Evolutionary conservation across 805 yeast species (phyloP), one percentile per base, ranked within the genome.

Genomic region (Ogataea ramenticola): DNA sequence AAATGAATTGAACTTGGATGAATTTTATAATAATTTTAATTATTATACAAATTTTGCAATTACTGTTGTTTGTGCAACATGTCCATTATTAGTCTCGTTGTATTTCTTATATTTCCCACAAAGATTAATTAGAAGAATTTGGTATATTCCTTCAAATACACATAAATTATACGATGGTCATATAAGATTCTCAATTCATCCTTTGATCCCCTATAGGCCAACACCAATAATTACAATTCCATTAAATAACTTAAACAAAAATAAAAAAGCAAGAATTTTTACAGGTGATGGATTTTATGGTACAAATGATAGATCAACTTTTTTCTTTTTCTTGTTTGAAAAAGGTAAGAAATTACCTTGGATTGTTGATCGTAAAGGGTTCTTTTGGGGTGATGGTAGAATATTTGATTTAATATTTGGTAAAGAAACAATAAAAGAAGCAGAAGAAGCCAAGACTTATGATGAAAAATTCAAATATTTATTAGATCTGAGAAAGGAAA

Each of bases 341-440:
- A 62, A 67, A 20, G 73, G 74, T 19, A 62, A 57, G 35, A 64
- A 67, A 46, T 68, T 76, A 34, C 87, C 86, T 21, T 86, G 90
- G 87, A 65, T 83, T 16, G 83, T 86, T 17, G 96, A 87, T 58
- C 71, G 96, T 51, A 81, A 79, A 53, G 96, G 95, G 12, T 87
- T 88, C 70, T 87, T 85, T 66, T 87, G 95, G 95, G 90, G 93
- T 30, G 95, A 87, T 61, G 96, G 95, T 15, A 71, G 96, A 46
- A 83, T 87, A 2, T 83, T 82, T 62, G 96, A 87, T 60, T 74
- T 78, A 42, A 54, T 87, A n/a, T 83, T 87, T 53, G 93, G 95
- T 20, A 82, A 84, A 56, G 93, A 86, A 57, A 64, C 85, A 1
- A 58, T 86, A n/a, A 82, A 80, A 16, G 82, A 76, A 46, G 90